A percentile compares a stretch with the other conserved stretches of the same genome.
These are phyloP conservation scores for Boletales sp. DNA, from an alignment of 768 basidiomycete genomes.

Conservation along the genomic window DNA sequence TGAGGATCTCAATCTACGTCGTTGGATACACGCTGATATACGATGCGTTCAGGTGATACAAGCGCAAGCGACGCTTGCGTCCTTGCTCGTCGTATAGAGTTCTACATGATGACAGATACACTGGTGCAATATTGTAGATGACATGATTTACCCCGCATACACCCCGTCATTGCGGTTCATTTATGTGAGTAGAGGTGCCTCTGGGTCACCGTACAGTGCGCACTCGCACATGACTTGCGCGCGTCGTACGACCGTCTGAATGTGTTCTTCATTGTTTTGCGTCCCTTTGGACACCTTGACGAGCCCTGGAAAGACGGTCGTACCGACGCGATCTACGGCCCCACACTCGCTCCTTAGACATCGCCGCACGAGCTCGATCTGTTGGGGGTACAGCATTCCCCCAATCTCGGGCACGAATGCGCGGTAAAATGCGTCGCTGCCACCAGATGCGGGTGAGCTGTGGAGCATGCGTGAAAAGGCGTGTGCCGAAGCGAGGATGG, in stretches of 20 bases:
- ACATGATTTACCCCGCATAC: constrained; percentile 13
- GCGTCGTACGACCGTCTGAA: constrained; percentile 73
- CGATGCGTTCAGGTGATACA: no score
- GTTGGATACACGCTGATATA: no score
- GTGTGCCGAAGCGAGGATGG: constrained; percentile 71
- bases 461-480: constrained; percentile 86
- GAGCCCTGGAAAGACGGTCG: constrained; percentile 83
- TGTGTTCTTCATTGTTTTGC: constrained; percentile 38
- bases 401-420: constrained; percentile 85
- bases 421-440: constrained; percentile 74
- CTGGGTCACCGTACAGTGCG: constrained; percentile 42
- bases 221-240: constrained; percentile 89
- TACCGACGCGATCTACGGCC: constrained; percentile 72
- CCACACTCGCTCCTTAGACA: constrained; percentile 75
- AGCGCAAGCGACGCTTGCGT: no score
- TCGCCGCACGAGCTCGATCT: constrained; percentile 82
- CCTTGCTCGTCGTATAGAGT: no score
- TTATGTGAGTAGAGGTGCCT: constrained; percentile 1
- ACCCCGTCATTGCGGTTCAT: no score
- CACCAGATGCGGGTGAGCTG: constrained; percentile 50
- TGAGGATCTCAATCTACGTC: no score
- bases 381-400: constrained; percentile 65
- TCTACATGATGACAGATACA: constrained; percentile 1
- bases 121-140: constrained; percentile 16
- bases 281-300: constrained; percentile 66